Conservation (phyloP, 768 basidiomycete species). For the Scleroderma citrinum region DNA sequence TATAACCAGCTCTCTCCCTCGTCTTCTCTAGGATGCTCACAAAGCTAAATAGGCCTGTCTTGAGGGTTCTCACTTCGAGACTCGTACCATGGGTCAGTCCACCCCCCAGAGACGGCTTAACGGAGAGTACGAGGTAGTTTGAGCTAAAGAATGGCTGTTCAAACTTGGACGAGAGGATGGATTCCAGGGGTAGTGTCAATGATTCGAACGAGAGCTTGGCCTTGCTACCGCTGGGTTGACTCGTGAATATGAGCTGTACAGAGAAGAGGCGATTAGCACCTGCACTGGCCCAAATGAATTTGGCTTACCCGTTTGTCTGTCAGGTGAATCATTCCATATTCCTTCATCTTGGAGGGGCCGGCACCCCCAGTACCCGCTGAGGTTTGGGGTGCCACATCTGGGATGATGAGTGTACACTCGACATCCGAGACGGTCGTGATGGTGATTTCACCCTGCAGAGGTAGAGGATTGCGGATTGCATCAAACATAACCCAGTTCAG, state of each 20-base stretch:
- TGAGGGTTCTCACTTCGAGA: conserved; percentile 62
- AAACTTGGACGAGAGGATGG: conserved; percentile 64
- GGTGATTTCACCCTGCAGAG: conserved; percentile 55
- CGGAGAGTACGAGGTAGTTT: conserved; percentile 61
- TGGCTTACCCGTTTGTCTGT: conserved; percentile 67
- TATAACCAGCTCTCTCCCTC: conserved; percentile 67
- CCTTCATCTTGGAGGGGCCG: conserved; percentile 52
- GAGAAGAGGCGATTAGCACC: conserved; percentile 2
- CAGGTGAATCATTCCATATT: conserved; percentile 51
- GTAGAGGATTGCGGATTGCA: conserved; percentile 49
- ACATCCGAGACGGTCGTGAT: conserved; percentile 50
- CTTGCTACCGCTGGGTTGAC: conserved; percentile 22
- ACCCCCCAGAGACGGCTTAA: conserved; percentile 64
- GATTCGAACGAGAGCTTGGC: conserved; percentile 31
- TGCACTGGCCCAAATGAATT: conserved; percentile 1
- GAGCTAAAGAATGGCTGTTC: conserved; percentile 69
- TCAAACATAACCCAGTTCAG: conserved; percentile 74
- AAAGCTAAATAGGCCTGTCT: conserved; percentile 69
- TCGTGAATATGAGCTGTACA: conserved; percentile 58
- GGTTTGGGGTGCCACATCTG: conserved; percentile 42
- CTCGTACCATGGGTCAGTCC: conserved; percentile 59
- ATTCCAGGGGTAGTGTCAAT: conserved; percentile 50
- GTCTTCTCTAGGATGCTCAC: conserved; percentile 70
- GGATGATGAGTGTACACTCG: conserved; percentile 54
- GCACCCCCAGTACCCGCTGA: conserved; percentile 47